Base-by-base conservation (phyloP, 2,329 filamentous ascomycete species). In the Pezicula neosporulosa region DNA sequence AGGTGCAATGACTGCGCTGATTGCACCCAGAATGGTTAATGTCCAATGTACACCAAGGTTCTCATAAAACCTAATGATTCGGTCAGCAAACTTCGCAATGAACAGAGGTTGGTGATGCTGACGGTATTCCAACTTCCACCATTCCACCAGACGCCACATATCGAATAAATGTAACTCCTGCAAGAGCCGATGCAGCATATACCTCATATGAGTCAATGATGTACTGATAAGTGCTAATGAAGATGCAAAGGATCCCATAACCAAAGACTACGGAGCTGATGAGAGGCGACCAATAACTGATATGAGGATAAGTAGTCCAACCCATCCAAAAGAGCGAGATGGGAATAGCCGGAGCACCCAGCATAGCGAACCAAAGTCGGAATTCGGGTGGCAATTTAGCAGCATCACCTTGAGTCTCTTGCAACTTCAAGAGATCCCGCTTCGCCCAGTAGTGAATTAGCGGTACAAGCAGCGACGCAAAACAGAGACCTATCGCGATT, bases 281-380 rank as follows among this genome's bases (percentile, higher is more conserved):
- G 2, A 76, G 66, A 12, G 65, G 63, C 0, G 69, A 73, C 73
- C 73, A 76, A 42, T 70, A 66, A 8, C 66, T 69, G 39, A 76
- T 69, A 28, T 45, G 55, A 0, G 65, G 44, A 33, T 66, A 68
- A 10, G 66, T 66, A 5, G 72, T 75, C 73, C 73, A 76, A 10
- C 69, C 74, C 10, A 76, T 62, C 74, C 73, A 76, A 55, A 75
- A 76, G 0, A 76, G 62, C 2, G 66, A 67, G 8, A 76, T 59
- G 0, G 74, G 71, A 2, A 76, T 65, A 0, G 67, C 51, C 1
- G 71, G 66, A 1, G 69, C 60, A 0, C 68, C 49, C 71, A 72
- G 54, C 60, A 73, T 71, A 19, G 68, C 68, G 33, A 68, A 71
- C 67, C 66, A 72, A 0, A 76, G 63, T 0, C 71, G 64, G 15